Evolutionary conservation across 2,329 filamentous ascomycete genomes (phyloP), one percentile per base, ranked within the genome.

Genomic region (Microdochium nivale): DNA sequence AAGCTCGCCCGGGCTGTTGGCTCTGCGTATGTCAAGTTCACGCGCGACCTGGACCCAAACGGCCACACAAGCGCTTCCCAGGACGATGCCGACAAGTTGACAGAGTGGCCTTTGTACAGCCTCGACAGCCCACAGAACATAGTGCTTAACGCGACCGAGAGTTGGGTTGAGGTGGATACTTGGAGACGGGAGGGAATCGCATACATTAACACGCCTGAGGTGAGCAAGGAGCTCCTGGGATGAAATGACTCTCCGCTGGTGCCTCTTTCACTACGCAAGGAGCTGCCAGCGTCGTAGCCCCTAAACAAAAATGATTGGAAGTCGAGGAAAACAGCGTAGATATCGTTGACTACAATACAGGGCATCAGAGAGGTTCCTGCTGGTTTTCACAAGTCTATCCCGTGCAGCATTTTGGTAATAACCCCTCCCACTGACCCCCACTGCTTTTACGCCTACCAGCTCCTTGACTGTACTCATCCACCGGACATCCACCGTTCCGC

Each of bases 21-120:
- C 1, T 60, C 66, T 54, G 67, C 71, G 0, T 76, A 75, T 51
- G 62, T 73, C 13, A 60, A 67, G 10, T 78, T 78, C 47, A 71
- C 74, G 1, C 60, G 71, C 35, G 59, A 64, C 19, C 55, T 70
- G 4, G 63, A 76, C 52, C 75, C 74, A 0, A 78, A 77, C 53
- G 25, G 59, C 13, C 7, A 19, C 3, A 7, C 33, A 37, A 37
- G 13, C 4, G 33, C 4, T 16, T 5, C 33, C 5, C 33, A 14
- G 13, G 5, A 33, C 14, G 30, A 16, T 37, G 33, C n/a, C n/a
- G 40, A 11, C 9, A 9, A 3, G 13, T 8, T 47, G 46, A 23
- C 25, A 8, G 24, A 14, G 46, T 47, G 46, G 46, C 46, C 46
- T 3, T 2, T 14, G 16, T 47, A 47, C 50, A 13, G 24, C 33